These are phyloP conservation scores for Trametes hirsuta DNA, from an alignment of 1,284 basidiomycete species.

Conservation along the genomic window DNA sequence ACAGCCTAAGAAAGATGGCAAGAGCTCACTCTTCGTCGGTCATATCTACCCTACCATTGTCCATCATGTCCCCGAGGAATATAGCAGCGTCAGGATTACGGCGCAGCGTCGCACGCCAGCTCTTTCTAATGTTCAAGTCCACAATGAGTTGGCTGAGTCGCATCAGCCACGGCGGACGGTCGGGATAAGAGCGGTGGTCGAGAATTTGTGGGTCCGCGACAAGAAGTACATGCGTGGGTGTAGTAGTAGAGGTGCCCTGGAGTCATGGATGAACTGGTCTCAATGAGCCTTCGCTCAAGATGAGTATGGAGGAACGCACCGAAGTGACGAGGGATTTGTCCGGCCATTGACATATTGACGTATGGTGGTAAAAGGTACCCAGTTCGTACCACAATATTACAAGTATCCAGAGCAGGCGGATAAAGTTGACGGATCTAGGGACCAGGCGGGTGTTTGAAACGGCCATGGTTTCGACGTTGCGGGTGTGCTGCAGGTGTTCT, in stretches of 20 bases:
- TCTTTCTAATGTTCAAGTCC: slow-evolving; percentile 81
- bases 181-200: slow-evolving; percentile 66
- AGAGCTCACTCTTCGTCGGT: slow-evolving; percentile 69
- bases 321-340: slow-evolving; percentile 36
- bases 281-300: slow-evolving; percentile 9
- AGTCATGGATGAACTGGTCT: not conserved
- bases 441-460: not conserved
- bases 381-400: slow-evolving; percentile 75
- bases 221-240: slow-evolving; percentile 71
- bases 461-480: not conserved
- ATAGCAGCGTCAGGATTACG: slow-evolving; percentile 74
- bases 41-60: slow-evolving; percentile 72
- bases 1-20: not conserved
- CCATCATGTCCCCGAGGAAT: slow-evolving; percentile 90
- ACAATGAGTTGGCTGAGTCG: slow-evolving; percentile 60
- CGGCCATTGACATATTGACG: slow-evolving; percentile 64
- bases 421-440: slow-evolving; percentile 27
- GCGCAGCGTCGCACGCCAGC: slow-evolving; percentile 71
- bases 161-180: slow-evolving; percentile 48
- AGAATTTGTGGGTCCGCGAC: slow-evolving; percentile 85
- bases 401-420: slow-evolving; percentile 59
- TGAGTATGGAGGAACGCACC: slow-evolving; percentile 27
- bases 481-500: not conserved
- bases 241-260: slow-evolving; percentile 4
- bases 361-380: slow-evolving; percentile 55